Evolutionary conservation across 768 basidiomycete species (phyloP).

Genomic region (Crucibulum laeve): DNA sequence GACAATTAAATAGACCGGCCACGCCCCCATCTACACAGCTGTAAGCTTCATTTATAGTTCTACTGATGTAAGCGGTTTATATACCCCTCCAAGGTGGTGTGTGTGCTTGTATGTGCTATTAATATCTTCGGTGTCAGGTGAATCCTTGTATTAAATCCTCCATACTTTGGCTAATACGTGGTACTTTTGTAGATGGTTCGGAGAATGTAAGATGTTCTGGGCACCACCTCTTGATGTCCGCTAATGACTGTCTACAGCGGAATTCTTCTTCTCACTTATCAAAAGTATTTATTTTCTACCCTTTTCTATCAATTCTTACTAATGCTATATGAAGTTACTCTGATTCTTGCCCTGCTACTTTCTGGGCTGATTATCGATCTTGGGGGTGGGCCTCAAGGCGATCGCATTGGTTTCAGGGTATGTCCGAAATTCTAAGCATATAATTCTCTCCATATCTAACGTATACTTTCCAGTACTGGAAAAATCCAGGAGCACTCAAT

Average conservation of each 20-base stretch:
- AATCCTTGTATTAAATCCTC: slow-evolving; percentile 6
- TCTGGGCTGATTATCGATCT: slow-evolving; percentile 69
- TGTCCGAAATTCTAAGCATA: slow-evolving; percentile 12
- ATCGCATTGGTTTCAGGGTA: slow-evolving; percentile 66
- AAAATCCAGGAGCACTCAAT: slow-evolving; percentile 60
- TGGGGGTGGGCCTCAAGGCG: slow-evolving; percentile 69
- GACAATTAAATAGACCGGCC: slow-evolving; percentile 31
- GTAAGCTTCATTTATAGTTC: slow-evolving; percentile 12
- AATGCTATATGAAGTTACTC: slow-evolving; percentile 30
- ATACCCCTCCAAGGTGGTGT: slow-evolving; percentile 30
- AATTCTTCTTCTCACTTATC: slow-evolving; percentile 63
- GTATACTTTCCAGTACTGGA: slow-evolving; percentile 48
- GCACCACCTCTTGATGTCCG: neutral
- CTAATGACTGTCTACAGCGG: slow-evolving; percentile 31
- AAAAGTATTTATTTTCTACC: slow-evolving; percentile 39
- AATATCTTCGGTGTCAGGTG: slow-evolving; percentile 71
- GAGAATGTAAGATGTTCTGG: slow-evolving; percentile 43
- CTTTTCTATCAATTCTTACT: neutral
- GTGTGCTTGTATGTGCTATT: slow-evolving; percentile 52
- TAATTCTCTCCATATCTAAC: neutral
- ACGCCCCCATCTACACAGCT: slow-evolving; percentile 53
- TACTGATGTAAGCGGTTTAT: neutral
- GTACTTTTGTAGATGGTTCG: slow-evolving; percentile 44
- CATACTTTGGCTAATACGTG: neutral
- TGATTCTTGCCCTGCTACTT: slow-evolving; percentile 59